These are phyloP conservation scores for Crotalaria pallida DNA, from an alignment of 306 rosid genomes.

Conservation along the genomic window DNA sequence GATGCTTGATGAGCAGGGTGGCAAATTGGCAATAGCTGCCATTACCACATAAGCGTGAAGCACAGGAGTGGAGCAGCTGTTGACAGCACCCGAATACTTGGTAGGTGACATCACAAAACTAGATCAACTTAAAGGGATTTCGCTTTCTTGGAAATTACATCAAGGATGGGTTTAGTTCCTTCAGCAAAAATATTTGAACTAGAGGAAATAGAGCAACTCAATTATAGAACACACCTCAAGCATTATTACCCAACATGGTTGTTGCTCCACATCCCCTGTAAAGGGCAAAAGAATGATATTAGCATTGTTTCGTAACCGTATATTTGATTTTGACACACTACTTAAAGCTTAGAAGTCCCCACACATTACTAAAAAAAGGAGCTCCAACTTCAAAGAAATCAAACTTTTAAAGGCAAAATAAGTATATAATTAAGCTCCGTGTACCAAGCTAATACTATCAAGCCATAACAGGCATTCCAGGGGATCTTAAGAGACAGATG, in stretches of 20 bases:
- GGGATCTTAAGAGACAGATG: neutral
- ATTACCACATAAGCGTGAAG: neutral
- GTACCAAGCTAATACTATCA: neutral
- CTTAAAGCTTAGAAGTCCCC: slow-evolving; percentile 9
- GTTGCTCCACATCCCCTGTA: slow-evolving; percentile 69
- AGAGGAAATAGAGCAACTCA: slow-evolving; percentile 17
- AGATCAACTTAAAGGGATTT: slow-evolving; percentile 1
- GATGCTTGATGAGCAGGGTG: neutral
- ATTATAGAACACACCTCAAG: slow-evolving; percentile 65
- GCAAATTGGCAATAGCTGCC: neutral
- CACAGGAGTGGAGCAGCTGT: neutral
- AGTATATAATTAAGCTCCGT: neutral
- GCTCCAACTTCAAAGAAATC: neutral
- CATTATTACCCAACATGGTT: slow-evolving; percentile 98
- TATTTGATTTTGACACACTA: neutral
- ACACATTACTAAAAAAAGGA: slow-evolving; percentile 23
- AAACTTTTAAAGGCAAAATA: neutral
- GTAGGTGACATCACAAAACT: neutral
- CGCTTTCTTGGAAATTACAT: slow-evolving; percentile 1
- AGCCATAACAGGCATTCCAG: neutral
- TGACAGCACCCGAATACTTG: neutral
- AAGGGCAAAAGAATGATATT: slow-evolving; percentile 4
- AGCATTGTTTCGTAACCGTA: neutral
- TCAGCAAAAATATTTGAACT: neutral
- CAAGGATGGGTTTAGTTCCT: neutral